Evolutionary conservation across 2,329 filamentous ascomycete species (phyloP).

Genomic region (Dryadomyces quercus-mongolicae): DNA sequence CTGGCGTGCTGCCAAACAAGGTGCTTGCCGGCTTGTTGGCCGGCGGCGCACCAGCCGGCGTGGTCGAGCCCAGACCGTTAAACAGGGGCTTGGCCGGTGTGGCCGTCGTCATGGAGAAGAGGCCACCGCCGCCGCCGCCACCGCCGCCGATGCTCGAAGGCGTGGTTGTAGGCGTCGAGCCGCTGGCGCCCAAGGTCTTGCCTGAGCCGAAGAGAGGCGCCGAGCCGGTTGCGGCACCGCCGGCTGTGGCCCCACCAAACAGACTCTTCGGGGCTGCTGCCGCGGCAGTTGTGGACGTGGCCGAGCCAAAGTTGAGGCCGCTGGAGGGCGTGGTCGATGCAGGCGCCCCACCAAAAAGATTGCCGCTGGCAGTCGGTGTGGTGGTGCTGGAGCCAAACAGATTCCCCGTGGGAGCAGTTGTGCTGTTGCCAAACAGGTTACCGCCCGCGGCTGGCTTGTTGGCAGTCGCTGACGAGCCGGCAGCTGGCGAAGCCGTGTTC

Average conservation of each 20-base stretch:
- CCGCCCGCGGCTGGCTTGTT: neutral
- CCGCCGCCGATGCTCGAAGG: slow-evolving; percentile 6
- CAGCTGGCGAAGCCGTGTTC: slow-evolving; percentile 17
- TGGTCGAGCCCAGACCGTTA: slow-evolving; percentile 32
- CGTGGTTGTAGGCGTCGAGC: slow-evolving; percentile 4
- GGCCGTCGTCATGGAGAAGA: slow-evolving; percentile 15
- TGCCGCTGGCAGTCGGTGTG: neutral
- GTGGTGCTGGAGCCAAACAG: slow-evolving; percentile 8
- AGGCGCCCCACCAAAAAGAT: neutral
- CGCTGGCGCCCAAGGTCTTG: neutral
- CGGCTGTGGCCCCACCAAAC: neutral
- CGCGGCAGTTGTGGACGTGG: neutral
- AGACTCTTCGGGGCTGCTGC: neutral
- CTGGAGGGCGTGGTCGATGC: neutral
- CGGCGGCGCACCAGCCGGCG: slow-evolving; percentile 40
- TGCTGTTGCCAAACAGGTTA: neutral
- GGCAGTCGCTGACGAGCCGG: slow-evolving; percentile 1
- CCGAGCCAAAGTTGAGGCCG: neutral
- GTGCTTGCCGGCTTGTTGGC: slow-evolving; percentile 18
- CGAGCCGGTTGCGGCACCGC: neutral
- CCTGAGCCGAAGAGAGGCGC: neutral
- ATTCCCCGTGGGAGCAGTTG: neutral
- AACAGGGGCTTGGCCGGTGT: slow-evolving; percentile 35
- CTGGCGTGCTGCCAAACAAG: slow-evolving; percentile 6
- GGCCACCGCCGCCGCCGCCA: slow-evolving; percentile 7